A percentile compares a stretch with the other conserved stretches of the same genome.
Evolutionary conservation across 1,139 yeast genomes (phyloP).

Genomic region (Lipomyces yarrowii): DNA sequence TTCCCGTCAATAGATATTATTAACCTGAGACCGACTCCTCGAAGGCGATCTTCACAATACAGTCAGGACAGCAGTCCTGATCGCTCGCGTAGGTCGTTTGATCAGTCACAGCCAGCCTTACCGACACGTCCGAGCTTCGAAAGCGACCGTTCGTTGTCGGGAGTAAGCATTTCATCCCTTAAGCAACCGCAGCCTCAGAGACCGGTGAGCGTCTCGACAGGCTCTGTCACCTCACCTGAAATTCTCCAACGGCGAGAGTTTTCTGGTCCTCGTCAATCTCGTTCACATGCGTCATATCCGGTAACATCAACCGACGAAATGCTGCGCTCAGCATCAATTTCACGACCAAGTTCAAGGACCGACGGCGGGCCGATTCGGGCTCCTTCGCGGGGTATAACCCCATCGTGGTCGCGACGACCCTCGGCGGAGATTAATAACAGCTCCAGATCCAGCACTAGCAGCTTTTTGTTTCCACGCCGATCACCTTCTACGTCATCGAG

Average conservation of each 20-base stretch:
- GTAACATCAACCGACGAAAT: neutral
- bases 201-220: slow-evolving; percentile 6
- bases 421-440: slow-evolving; percentile 13
- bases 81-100: slow-evolving; percentile 5
- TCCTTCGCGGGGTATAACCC: slow-evolving; percentile 27
- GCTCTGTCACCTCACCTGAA: slow-evolving; percentile 2
- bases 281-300: neutral
- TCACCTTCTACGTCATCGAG: slow-evolving; percentile 15
- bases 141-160: slow-evolving; percentile 9
- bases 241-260: slow-evolving; percentile 13
- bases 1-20: slow-evolving; percentile 13
- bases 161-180: slow-evolving; percentile 3
- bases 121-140: slow-evolving; percentile 13
- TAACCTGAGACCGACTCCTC: neutral
- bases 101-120: neutral
- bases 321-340: neutral
- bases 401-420: slow-evolving; percentile 21
- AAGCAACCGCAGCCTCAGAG: slow-evolving; percentile 25
- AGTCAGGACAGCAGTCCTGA: slow-evolving; percentile 7
- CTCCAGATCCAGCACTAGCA: slow-evolving; percentile 7
- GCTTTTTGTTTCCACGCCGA: slow-evolving; percentile 10
- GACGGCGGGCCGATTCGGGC: slow-evolving; percentile 14
- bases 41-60: slow-evolving; percentile 4
- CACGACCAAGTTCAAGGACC: neutral
- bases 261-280: slow-evolving; percentile 3